These are phyloP conservation scores for Boletus vermiculosoides DNA, from an alignment of 768 basidiomycete species.

Conservation along the genomic window DNA sequence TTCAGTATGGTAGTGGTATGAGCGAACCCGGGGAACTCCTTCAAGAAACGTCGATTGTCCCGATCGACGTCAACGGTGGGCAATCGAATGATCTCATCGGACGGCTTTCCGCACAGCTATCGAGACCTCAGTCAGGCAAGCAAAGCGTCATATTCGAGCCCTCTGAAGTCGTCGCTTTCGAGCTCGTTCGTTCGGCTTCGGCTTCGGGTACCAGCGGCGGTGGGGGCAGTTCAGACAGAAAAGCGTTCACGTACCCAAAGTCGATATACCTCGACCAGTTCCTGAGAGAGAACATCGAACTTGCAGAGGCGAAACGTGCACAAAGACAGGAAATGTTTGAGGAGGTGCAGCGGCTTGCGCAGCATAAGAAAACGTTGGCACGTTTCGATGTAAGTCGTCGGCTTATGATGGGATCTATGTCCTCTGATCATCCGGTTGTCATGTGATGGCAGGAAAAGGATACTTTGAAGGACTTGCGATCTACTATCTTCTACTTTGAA, in stretches of 20 bases:
- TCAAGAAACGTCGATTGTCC: constrained; percentile 47
- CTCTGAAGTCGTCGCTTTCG: constrained; percentile 64
- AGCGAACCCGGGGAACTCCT: constrained; percentile 31
- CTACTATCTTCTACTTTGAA: constrained; percentile 70
- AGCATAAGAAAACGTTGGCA: constrained; percentile 48
- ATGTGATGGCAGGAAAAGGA: constrained; percentile 68
- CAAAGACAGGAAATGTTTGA: constrained; percentile 41
- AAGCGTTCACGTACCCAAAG: constrained; percentile 58
- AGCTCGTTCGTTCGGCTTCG: constrained; percentile 36
- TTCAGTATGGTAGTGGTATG: constrained; percentile 51
- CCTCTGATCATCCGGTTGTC: background rate
- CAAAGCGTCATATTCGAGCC: constrained; percentile 63
- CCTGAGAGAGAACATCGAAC: constrained; percentile 52
- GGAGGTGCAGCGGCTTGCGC: constrained; percentile 48
- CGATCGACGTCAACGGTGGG: constrained; percentile 46
- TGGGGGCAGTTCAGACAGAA: constrained; percentile 26
- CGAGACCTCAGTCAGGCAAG: constrained; percentile 29
- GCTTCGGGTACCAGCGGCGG: constrained; percentile 10
- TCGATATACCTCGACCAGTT: constrained; percentile 74
- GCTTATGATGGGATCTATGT: background rate
- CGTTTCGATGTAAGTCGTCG: constrained; percentile 51
- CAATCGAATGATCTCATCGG: constrained; percentile 58
- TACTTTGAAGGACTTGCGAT: constrained; percentile 57
- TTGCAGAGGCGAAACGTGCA: constrained; percentile 37
- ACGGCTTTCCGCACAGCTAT: constrained; percentile 40